Base-by-base conservation (phyloP, 768 basidiomycete species). In the Termitomyces sp. region DNA sequence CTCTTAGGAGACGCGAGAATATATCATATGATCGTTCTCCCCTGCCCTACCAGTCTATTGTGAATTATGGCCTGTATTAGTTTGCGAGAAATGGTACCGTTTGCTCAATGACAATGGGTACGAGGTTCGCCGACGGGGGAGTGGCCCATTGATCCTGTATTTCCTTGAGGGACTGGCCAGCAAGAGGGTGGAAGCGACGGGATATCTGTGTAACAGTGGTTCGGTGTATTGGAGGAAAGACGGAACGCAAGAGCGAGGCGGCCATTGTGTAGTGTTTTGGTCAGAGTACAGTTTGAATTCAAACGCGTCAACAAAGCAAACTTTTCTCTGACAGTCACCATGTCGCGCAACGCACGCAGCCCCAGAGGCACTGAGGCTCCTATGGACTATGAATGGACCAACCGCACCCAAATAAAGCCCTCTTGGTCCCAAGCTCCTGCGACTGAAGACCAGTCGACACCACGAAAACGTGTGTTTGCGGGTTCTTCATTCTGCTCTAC, bases 11-110 rank as follows among this genome's bases (percentile, higher is more conserved):
- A 21, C 96, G 84, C 37, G 95, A 98, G 73, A 94, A 98, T 56
- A 98, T 97, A 68, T 98, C 95, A 74, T 97, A 96, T 27, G 90
- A 92, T 37, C 92, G 81, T 71, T 93, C 92, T 12, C 92, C 91
- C 65, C 92, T 82, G 45, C 89, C 89, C 89, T 92, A 62, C 2
- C 34, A 53, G 25, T 19, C 21, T n/a, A 41, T 14, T 8, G 38
- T 53, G 52, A 54, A 47, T 54, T 14, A 34, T 21, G 44, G 4
- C 14, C 7, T 40, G 27, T 59, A 70, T 58, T 63, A 50, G 8
- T 11, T 53, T 9, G 10, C 5, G 10, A 19, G n/a, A 54, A 41
- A 53, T 23, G 12, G 23, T 50, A 93, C 92, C 23, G 93, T 95
- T 71, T 95, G 93, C 66, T 96, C 93, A 60, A 96, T 90, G 54